A percentile compares a stretch with the other conserved stretches of the same genome.
These are phyloP conservation scores for Tylopilus intermedius DNA, from an alignment of 768 basidiomycete genomes.

Conservation along the genomic window DNA sequence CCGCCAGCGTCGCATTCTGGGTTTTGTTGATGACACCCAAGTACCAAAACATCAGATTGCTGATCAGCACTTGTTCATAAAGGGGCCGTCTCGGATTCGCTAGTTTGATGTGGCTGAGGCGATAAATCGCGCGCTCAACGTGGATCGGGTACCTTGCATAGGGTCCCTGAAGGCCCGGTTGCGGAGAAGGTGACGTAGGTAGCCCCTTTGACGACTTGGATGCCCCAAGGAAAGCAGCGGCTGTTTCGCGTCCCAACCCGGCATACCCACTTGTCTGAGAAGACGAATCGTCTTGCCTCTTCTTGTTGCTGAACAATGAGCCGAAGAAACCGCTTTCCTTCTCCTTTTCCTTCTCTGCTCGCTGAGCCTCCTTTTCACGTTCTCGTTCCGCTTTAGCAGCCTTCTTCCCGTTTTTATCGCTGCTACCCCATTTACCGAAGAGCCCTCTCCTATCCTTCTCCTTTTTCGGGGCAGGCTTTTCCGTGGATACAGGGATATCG, in stretches of 20 bases:
- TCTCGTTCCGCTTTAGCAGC: constrained; percentile 39
- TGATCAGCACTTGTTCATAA: constrained; percentile 95
- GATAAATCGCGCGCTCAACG: constrained; percentile 96
- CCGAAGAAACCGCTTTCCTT: constrained; percentile 85
- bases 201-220: constrained; percentile 74
- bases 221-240: constrained; percentile 81
- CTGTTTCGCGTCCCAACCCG: constrained; percentile 75
- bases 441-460: constrained; percentile 74
- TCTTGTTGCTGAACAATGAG: constrained; percentile 80
- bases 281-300: constrained; percentile 75
- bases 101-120: constrained; percentile 96
- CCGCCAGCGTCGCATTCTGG: constrained; percentile 43
- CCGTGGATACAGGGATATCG: constrained; percentile 15
- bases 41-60: constrained; percentile 99
- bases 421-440: constrained; percentile 56
- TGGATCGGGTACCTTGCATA: constrained; percentile 94
- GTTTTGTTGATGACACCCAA: constrained; percentile 95
- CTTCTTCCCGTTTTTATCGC: constrained; percentile 60
- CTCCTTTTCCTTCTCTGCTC: constrained; percentile 48
- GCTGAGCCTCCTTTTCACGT: constrained; percentile 43
- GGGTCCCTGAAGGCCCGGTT: constrained; percentile 33
- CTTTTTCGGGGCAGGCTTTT: constrained; percentile 38
- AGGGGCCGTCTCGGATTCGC: constrained; percentile 94
- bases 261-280: constrained; percentile 32
- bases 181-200: constrained; percentile 57